These are phyloP conservation scores for Venturia carpophila DNA, from an alignment of 2,329 filamentous ascomycete genomes.

Conservation along the genomic window DNA sequence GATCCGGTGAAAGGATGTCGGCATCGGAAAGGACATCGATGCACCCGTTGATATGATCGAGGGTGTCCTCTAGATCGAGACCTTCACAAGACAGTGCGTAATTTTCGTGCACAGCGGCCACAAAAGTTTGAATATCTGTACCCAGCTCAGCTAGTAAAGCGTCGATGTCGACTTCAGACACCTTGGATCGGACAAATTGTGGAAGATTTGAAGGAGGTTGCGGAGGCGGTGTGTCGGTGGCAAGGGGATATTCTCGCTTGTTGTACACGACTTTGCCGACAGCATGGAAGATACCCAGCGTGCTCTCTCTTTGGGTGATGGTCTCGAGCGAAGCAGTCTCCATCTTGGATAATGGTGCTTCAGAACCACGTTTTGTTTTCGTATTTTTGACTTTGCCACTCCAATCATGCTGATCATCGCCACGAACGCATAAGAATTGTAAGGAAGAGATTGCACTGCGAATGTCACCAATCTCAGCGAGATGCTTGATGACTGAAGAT, in stretches of 20 bases:
- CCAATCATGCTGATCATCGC: constrained; percentile 67
- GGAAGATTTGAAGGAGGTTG: constrained; percentile 42
- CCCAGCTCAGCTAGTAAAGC: constrained; percentile 86
- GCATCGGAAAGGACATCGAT: constrained; percentile 80
- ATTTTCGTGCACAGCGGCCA: constrained; percentile 88
- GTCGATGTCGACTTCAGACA: constrained; percentile 46
- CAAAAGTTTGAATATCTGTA: constrained; percentile 83
- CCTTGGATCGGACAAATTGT: constrained; percentile 36
- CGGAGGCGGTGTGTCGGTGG: constrained; percentile 26
- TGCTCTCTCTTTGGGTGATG: constrained; percentile 80
- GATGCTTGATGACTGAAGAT: constrained; percentile 64
- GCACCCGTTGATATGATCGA: constrained; percentile 76
- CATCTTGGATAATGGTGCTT: constrained; percentile 59
- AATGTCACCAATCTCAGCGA: constrained; percentile 85
- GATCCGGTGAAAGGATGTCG: constrained; percentile 72
- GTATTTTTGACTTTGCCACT: constrained; percentile 64
- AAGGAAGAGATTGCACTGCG: constrained; percentile 86
- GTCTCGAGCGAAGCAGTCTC: constrained; percentile 74
- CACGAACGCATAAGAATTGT: constrained; percentile 83
- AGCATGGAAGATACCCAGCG: constrained; percentile 89
- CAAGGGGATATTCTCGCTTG: constrained; percentile 57
- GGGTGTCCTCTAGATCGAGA: constrained; percentile 50
- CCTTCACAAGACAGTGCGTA: constrained; percentile 76
- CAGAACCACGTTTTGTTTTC: constrained; percentile 42
- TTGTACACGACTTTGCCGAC: constrained; percentile 96